Percentiles rank a stretch among this genome's conserved stretches.
phyloP scores from a whole-genome alignment of 257 asterid genomes.

The Solanum okadae region DNA sequence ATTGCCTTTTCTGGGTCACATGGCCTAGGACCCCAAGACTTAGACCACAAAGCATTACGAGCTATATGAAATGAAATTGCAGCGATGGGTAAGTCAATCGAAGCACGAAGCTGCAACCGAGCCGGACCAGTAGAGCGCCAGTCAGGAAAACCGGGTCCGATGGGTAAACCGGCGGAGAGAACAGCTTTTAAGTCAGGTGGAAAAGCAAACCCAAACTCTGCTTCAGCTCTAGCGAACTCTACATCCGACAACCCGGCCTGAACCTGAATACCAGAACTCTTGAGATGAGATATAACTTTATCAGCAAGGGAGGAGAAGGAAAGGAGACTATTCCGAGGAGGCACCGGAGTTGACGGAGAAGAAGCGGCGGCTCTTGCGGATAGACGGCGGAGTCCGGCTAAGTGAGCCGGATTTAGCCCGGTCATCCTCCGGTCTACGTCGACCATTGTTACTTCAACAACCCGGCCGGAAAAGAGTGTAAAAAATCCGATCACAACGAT shows the following conservation, averaged over 20 bases:
- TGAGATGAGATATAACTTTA: constrained; percentile 59
- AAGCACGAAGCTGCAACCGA: constrained; percentile 72
- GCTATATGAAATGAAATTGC: constrained; percentile 81
- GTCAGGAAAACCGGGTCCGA: constrained; percentile 87
- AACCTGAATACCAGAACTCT: constrained; percentile 45
- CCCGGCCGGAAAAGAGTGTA: not conserved
- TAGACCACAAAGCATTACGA: constrained; percentile 74
- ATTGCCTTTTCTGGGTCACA: constrained; percentile 64
- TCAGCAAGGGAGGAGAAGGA: constrained; percentile 71
- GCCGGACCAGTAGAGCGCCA: constrained; percentile 79
- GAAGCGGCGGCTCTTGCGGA: constrained; percentile 87
- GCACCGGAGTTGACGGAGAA: constrained; percentile 66
- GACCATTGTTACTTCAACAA: constrained; percentile 30
- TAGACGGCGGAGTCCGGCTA: constrained; percentile 92
- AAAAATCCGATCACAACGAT: not conserved
- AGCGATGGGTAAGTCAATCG: constrained; percentile 75
- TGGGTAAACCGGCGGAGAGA: constrained; percentile 68
- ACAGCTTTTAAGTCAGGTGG: constrained; percentile 91
- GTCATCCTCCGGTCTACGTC: constrained; percentile 96
- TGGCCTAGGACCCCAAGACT: constrained; percentile 84
- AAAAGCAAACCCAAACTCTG: constrained; percentile 76
- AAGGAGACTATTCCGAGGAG: constrained; percentile 77
- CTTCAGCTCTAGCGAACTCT: constrained; percentile 86
- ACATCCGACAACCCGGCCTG: constrained; percentile 65
- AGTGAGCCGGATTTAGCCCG: constrained; percentile 78